Evolutionary conservation across 768 basidiomycete species (phyloP).

Genomic region (Suillus fuscotomentosus): DNA sequence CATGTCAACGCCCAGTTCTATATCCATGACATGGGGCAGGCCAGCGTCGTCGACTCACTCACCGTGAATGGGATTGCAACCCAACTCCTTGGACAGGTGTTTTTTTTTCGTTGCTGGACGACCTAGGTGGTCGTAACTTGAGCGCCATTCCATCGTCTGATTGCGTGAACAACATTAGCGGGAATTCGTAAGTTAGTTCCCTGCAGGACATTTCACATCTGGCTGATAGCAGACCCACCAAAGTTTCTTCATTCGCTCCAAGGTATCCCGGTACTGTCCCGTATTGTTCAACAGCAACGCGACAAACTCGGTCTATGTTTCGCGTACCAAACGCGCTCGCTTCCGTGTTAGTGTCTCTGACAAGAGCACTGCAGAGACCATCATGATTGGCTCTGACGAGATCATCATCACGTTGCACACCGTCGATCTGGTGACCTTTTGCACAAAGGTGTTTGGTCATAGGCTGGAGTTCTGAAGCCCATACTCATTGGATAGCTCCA

Average conservation of each 20-base stretch:
- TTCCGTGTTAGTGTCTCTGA: neutral
- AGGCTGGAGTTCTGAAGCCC: too few relatives aligned
- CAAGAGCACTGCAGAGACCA: neutral
- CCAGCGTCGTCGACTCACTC: neutral
- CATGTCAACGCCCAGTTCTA: neutral
- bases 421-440: neutral
- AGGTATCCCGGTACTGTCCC: neutral
- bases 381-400: neutral
- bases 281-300: neutral
- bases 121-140: neutral
- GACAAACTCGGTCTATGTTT: neutral
- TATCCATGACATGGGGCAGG: neutral
- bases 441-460: too few relatives aligned
- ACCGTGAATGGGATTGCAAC: neutral
- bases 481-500: neutral
- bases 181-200: neutral
- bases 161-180: neutral
- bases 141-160: neutral
- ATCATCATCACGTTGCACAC: neutral
- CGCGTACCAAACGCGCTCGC: neutral
- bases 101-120: neutral
- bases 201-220: neutral
- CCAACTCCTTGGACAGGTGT: neutral
- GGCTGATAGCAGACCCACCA: neutral
- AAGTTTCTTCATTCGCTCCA: neutral